phyloP scores from a whole-genome alignment of 345 rosid species.

The Turnera subulata region DNA sequence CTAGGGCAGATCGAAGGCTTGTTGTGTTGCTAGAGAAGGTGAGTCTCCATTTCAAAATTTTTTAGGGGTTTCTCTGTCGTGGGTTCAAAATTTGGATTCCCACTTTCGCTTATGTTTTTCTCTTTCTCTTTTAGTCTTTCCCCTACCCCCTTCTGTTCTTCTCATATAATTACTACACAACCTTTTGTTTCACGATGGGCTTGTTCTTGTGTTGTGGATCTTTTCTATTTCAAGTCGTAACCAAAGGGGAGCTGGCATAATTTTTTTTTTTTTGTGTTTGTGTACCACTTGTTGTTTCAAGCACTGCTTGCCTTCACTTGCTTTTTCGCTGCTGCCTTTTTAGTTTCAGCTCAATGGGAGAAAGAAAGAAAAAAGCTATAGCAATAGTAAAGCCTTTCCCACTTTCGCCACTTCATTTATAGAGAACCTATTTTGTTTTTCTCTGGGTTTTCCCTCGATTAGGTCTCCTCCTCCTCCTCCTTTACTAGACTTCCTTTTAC shows the following conservation, averaged over 20 bases:
- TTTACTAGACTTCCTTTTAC: conserved; percentile 4
- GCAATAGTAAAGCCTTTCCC: not conserved
- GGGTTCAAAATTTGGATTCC: too few species aligned
- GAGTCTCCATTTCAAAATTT: too few species aligned
- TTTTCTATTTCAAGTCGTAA: not conserved
- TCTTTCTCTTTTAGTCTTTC: too few species aligned
- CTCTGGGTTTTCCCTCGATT: conserved; percentile 12
- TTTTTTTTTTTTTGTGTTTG: conserved; percentile 12
- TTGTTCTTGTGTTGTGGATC: too few species aligned
- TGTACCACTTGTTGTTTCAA: not conserved
- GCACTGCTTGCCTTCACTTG: not conserved
- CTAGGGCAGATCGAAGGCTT: too few species aligned
- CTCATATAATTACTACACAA: not conserved
- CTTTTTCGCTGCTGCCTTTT: not conserved
- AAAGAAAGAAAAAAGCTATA: too few species aligned
- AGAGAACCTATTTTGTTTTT: conserved; percentile 15
- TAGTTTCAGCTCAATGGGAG: not conserved
- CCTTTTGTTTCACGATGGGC: conserved; percentile 8
- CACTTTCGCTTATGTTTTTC: too few species aligned
- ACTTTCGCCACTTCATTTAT: conserved; percentile 11
- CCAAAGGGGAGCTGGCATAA: conserved; percentile 6
- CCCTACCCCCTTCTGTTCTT: not conserved
- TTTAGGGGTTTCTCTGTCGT: too few species aligned
- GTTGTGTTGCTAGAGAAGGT: too few species aligned
- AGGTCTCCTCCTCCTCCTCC: conserved; percentile 7